These are phyloP conservation scores for Scopulariopsis brevicaulis DNA, from an alignment of 2,329 filamentous ascomycete genomes.

Conservation along the genomic window DNA sequence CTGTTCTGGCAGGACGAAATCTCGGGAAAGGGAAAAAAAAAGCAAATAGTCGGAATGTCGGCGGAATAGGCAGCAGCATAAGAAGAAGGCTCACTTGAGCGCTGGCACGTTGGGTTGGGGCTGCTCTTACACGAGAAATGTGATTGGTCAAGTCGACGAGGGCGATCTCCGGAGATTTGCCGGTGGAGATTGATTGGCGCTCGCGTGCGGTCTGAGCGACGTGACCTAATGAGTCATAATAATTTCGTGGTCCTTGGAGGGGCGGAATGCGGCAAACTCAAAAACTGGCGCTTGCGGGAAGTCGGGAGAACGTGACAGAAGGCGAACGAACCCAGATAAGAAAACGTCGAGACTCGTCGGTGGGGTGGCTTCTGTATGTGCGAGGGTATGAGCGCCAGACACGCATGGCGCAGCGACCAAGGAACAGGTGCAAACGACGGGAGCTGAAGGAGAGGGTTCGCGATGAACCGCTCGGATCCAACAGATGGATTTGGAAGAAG, in stretches of 20 bases:
- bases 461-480: neutral
- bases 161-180: neutral
- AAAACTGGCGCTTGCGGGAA: slow-evolving; percentile 16
- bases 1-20: no score
- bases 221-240: neutral
- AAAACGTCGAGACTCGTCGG: neutral
- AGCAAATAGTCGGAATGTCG: no score
- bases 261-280: neutral
- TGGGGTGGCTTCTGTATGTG: no score
- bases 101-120: neutral
- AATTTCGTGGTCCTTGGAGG: neutral
- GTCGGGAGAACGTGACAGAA: slow-evolving; percentile 5
- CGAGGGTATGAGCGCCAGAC: no score
- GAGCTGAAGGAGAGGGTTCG: neutral
- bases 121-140: neutral
- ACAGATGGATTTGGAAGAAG: no score
- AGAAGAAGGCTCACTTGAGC: neutral
- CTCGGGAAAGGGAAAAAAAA: no score
- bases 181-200: neutral
- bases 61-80: no score
- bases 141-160: neutral
- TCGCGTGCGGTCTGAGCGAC: neutral
- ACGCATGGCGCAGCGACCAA: neutral
- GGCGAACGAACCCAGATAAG: neutral
- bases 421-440: neutral